Conservation (phyloP, 306 rosid genomes). For the Delonix regia region DNA sequence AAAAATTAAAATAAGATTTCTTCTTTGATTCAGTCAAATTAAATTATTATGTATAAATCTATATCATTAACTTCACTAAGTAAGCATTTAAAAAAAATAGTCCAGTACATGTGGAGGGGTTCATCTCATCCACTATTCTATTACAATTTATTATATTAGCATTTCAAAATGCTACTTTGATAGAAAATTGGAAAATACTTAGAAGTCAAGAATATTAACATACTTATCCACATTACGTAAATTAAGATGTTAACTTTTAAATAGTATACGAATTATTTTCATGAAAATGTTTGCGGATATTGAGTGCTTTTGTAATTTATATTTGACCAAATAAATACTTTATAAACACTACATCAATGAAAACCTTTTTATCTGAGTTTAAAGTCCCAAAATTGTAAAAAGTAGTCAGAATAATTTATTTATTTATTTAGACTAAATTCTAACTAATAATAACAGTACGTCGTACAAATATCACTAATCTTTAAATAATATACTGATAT, state of each 20-base stretch:
- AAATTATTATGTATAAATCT: neutral
- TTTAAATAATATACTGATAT: too few species aligned
- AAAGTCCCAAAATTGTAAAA: neutral
- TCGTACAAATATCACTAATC: too few species aligned
- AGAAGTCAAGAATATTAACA: neutral
- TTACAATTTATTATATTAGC: neutral
- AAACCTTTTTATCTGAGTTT: too few species aligned
- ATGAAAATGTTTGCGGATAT: too few species aligned
- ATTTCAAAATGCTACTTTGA: neutral
- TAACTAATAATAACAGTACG: too few species aligned
- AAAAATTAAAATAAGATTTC: neutral
- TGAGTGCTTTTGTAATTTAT: too few species aligned
- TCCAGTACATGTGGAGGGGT: neutral
- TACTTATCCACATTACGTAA: neutral
- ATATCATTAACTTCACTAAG: neutral
- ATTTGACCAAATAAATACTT: too few species aligned
- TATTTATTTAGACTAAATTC: too few species aligned
- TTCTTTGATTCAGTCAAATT: neutral
- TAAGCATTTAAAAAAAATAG: neutral
- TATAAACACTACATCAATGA: too few species aligned
- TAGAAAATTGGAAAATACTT: neutral
- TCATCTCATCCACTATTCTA: neutral
- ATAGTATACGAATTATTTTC: neutral
- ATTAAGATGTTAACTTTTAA: neutral
- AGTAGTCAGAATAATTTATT: too few species aligned